A percentile compares a stretch with the other conserved stretches of the same genome.
These are phyloP conservation scores for Cerioporus squamosus DNA, from an alignment of 1,284 basidiomycete species.

Conservation along the genomic window DNA sequence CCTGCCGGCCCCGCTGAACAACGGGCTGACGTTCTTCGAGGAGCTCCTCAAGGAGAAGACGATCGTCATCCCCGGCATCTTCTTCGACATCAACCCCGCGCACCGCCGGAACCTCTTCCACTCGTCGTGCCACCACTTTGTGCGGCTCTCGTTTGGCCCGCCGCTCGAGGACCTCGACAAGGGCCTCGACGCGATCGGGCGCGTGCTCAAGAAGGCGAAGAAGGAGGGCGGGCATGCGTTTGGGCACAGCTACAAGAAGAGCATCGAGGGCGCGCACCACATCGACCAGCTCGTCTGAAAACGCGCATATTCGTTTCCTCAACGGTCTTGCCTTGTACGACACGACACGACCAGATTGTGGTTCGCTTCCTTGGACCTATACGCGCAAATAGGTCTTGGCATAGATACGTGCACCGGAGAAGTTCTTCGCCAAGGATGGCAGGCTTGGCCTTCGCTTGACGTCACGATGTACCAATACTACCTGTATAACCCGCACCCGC, in stretches of 20 bases:
- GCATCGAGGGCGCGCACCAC: slow-evolving; percentile 42
- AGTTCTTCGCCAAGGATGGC: background rate
- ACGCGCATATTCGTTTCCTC: too few species aligned
- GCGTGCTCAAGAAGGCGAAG: slow-evolving; percentile 75
- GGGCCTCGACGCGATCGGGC: slow-evolving; percentile 85
- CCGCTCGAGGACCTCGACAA: slow-evolving; percentile 82
- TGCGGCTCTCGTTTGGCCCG: slow-evolving; percentile 88
- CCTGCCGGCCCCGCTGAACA: slow-evolving; percentile 83
- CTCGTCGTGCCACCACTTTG: slow-evolving; percentile 90
- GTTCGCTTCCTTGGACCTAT: background rate
- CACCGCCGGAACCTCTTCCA: slow-evolving; percentile 87
- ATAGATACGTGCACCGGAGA: background rate
- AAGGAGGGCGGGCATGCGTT: slow-evolving; percentile 62
- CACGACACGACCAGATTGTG: background rate
- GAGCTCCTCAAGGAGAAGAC: slow-evolving; percentile 90
- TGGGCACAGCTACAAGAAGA: slow-evolving; percentile 72
- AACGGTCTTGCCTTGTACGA: background rate
- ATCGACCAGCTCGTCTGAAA: slow-evolving; percentile 22
- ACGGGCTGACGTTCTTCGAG: slow-evolving; percentile 94
- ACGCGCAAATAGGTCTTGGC: slow-evolving; percentile 13
- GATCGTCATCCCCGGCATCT: slow-evolving; percentile 89
- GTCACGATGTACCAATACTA: background rate
- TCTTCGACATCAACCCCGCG: slow-evolving; percentile 90
- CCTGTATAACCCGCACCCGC: too few species aligned
- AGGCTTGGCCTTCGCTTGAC: slow-evolving; percentile 6